Evolutionary conservation across 768 basidiomycete species (phyloP), one percentile per base, ranked within the genome.

Genomic region (Rhodotorula graminis): DNA sequence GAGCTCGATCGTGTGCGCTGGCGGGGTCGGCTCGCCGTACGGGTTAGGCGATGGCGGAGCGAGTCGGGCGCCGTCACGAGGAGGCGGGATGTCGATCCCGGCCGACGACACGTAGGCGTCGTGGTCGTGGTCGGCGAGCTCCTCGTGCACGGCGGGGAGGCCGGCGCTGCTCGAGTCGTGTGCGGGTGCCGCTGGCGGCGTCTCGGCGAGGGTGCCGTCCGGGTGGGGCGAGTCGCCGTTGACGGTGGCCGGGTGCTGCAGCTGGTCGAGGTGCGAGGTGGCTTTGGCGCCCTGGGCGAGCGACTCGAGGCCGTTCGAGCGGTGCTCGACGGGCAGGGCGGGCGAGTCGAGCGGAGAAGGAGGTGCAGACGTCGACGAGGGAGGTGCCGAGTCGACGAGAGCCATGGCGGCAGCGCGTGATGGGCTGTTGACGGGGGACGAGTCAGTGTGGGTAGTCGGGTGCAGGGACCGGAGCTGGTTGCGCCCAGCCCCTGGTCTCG

Each of bases 21-120:
- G 66, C 33, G 66, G 66, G 23, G 66, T 67, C 4, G 66, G n/a
- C 33, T 67, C 58, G 59, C 66, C 66, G 66, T 67, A 67, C 8
- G 58, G 66, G 12, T 67, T 56, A 2, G 64, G 53, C 12, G 55
- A 42, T 0, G 53, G 64, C 1, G 53, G 53, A 12, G 40, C 42
- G 44, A 61, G 60, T 12, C 40, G 21, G 9, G 10, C n/a, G 23
- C 40, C 10, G 7, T 47, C 44, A 44, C 7, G 29, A 6, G 53
- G 40, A 15, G 11, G 31, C 2, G 18, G 11, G 56, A 33, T 29
- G 33, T 11, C 31, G 56, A 15, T 29, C 2, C 31, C 31, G 2
- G 31, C 56, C 8, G 31, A 29, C 21, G 31, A 18, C 9, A 16
- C 56, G 19, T 10, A 19, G 2, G 12, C 9, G 56, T 37, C 31